Base-by-base conservation (phyloP, 805 yeast genomes). In the Sugiyamaella qingdaonensis region DNA sequence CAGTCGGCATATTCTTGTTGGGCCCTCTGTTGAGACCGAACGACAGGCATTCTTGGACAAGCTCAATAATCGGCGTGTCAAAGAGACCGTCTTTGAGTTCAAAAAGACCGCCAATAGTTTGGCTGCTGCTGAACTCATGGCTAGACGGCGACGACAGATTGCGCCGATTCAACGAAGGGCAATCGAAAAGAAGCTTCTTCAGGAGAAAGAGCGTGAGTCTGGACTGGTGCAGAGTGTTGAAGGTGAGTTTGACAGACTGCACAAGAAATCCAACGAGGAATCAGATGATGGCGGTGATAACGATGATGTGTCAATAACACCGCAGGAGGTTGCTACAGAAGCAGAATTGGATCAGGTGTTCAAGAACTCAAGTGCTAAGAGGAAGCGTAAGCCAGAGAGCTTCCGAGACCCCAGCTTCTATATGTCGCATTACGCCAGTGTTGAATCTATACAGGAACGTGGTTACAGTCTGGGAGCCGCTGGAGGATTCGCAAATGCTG, bases 61-160 rank as follows among this genome's bases (percentile, higher is more conserved):
- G 61, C 73, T 94, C 55, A 80, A 81, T 55, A 78, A 87, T 60
- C 77, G 97, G 65, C 68, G 74, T 42, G 74, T 81, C 48, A 85
- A 88, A 62, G 98, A 94, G 66, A 94, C 99, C 0, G 97, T 94
- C 2, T 94, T 94, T 67, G 99, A 94, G 69, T 86, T 90, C 69
- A 80, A 83, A 56, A 81, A 84, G 63, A 55, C 57, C 24, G 51
- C 55, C 13, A 29, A 42, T 11, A 61, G 61, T 14, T 68, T 67
- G 2, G 63, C 67, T 2, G 75, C 89, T 65, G 85, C 87, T 37
- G 85, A 84, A 51, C 76, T 94, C 65, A 94, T 94, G 99, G 78
- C 83, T 58, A 81, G 82, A 55, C 77, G 98, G 74, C 78, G 99
- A 67, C 78, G 77, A 55, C 97, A 91, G 67, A 77, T 92, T 53